Evolutionary conservation across 371 early-diverging fungal genomes (phyloP), one percentile per base, ranked within the genome.

Genomic region (Syncephalastrum monosporum): DNA sequence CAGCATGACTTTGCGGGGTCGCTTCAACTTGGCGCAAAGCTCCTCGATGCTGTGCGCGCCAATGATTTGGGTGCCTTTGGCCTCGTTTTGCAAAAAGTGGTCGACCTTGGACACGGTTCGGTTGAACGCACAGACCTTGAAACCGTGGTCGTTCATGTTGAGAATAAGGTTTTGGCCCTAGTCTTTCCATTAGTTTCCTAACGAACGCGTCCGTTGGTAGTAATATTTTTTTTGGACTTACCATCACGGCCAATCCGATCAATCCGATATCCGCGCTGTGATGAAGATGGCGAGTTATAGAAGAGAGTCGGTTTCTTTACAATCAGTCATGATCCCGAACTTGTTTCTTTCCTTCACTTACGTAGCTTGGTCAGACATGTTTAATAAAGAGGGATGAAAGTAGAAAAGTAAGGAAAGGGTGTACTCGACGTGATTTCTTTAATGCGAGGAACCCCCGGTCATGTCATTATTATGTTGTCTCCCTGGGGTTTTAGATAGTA

Each of bases 241-340:
- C 96, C 99, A 99, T 99, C 68, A 98, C 98, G 75, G 99, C 99
- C 79, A 99, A 85, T 69, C 99, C 99, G 72, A 99, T 97, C 66
- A 99, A 91, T 74, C 99, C 99, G 69, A 99, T 93, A 81, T 99
- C 98, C 83, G 94, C 97, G 82, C 94, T 93, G 71, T 12, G 38
- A 33, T 33, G 5, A 27, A 27, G n/a, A 27, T 44, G 44, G n/a
- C 27, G 43, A 8, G 54, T 42, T 1, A 54, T 17, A 19, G 24
- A 15, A 7, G 43, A 14, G n/a, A 54, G 43, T 16, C 44, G 54
- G 14, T 41, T 33, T 33, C 38, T 33, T 33, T 33, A 10, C 10
- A 33, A 10, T 33, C 38, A 33, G 38, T 33, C 38, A 33, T 33
- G 38, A 33, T 33, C 8, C 38, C 38, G 38, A 12, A 33, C 38